Evolutionary conservation across 2,329 filamentous ascomycete genomes (phyloP), one percentile per base, ranked within the genome.

Genomic region (Aspergillus nomiae): DNA sequence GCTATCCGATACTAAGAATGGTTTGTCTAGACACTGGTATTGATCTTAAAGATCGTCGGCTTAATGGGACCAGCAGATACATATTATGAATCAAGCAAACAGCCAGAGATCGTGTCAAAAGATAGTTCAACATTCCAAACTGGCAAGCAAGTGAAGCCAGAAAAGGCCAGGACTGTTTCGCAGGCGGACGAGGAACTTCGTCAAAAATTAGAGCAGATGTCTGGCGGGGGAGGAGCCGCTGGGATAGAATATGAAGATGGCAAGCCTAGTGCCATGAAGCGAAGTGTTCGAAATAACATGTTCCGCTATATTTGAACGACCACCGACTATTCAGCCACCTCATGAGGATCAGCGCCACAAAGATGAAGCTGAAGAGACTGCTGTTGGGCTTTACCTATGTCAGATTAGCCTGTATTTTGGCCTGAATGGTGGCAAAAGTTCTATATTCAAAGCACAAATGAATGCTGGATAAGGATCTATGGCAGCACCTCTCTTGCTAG

Each of bases 191-290:
- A 87, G 64, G 90, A 92, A 68, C 74, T 94, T 28, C 82, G 83
- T 46, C 74, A 83, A 63, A 90, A 88, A 64, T 83, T 94, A 70
- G 88, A 90, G 68, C 86, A 84, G 12, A 80, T 89, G 34, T 84
- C 89, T 0, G 90, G 91, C 0, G 90, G 89, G 48, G 90, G 90
- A 4, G 90, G 91, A 10, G 85, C 85, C 30, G 82, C 89, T 3
- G 91, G 90, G 0, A 80, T 94, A 5, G 90, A 93, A 75, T 89
- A 91, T 64, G 91, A 94, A 74, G 85, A 92, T 69, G 91, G 91
- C 0, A 85, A 89, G 73, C 87, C 91, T 0, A 87, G 87, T 7
- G 83, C 88, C 0, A 89, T 94, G 84, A 93, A 92, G 78, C 82
- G 90, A 56, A 85, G 88, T 41, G 91, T 94, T 12, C 88, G 85